Conservation (phyloP, 1,139 yeast genomes). For the Citeromyces siamensis region DNA sequence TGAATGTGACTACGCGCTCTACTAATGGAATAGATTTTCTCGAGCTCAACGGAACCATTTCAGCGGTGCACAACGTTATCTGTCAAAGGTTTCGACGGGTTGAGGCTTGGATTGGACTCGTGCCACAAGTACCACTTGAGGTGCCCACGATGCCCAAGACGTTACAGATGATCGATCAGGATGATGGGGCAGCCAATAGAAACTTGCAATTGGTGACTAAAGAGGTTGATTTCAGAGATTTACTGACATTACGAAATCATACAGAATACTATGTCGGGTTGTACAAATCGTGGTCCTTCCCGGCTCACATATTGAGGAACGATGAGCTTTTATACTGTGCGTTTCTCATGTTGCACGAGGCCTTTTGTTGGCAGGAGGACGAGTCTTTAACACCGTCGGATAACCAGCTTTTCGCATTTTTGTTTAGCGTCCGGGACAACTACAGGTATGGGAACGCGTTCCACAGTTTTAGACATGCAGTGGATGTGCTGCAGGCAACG, state of each 20-base stretch:
- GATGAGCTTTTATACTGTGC: conserved; percentile 61
- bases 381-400: conserved; percentile 19
- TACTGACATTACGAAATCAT: conserved; percentile 15
- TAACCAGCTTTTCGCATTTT: conserved; percentile 40
- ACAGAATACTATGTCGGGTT: conserved; percentile 15
- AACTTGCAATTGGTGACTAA: conserved; percentile 20
- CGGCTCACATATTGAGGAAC: conserved; percentile 54
- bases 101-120: conserved; percentile 5
- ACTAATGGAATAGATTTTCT: not conserved
- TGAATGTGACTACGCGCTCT: conserved; percentile 9
- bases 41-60: not conserved
- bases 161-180: not conserved
- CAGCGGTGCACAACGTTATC: not conserved
- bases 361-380: conserved; percentile 16
- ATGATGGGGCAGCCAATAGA: conserved; percentile 13
- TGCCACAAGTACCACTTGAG: conserved; percentile 5
- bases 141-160: conserved; percentile 3
- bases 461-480: conserved; percentile 93
- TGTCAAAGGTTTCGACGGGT: conserved; percentile 11
- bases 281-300: conserved; percentile 36
- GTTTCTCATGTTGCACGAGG: conserved; percentile 37
- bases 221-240: conserved; percentile 27
- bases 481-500: conserved; percentile 89
- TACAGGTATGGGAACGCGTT: conserved; percentile 81
- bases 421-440: conserved; percentile 57